These are phyloP conservation scores for Quercus suber DNA, from an alignment of 306 rosid genomes.

Conservation along the genomic window DNA sequence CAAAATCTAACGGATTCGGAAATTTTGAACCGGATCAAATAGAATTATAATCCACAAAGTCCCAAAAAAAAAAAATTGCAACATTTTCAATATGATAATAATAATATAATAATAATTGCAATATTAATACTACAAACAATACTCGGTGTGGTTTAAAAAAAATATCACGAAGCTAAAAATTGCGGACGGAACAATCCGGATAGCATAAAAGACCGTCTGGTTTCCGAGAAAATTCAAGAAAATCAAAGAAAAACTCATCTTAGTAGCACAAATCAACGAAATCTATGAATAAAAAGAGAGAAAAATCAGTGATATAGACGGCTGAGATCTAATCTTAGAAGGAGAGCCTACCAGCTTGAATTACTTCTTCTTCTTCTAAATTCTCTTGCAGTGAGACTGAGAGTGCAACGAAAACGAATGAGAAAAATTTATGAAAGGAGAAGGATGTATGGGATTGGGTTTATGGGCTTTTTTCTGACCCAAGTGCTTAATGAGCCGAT, in stretches of 20 bases:
- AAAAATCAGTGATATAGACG: too few species aligned
- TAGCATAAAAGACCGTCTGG: not conserved
- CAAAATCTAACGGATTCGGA: not conserved
- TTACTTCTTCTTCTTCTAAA: too few species aligned
- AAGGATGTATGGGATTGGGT: too few species aligned
- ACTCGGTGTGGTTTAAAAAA: not conserved
- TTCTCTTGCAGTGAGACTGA: too few species aligned
- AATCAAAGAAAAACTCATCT: not conserved
- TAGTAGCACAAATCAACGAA: not conserved
- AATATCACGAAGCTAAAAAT: not conserved
- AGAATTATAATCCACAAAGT: not conserved
- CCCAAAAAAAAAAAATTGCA: not conserved
- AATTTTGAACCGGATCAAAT: constrained; percentile 12
- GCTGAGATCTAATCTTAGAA: too few species aligned
- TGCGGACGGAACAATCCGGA: not conserved
- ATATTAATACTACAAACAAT: not conserved
- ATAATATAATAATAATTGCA: too few species aligned
- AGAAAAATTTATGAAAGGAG: too few species aligned
- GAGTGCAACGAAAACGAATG: too few species aligned
- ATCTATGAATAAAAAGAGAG: not conserved
- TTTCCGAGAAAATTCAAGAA: constrained; percentile 1
- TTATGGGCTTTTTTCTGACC: too few species aligned
- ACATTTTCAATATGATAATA: not conserved
- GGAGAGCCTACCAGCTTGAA: too few species aligned
- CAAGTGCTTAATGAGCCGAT: not conserved